phyloP scores from a whole-genome alignment of 2,329 filamentous ascomycete species.

The Pseudodiploospora longispora region DNA sequence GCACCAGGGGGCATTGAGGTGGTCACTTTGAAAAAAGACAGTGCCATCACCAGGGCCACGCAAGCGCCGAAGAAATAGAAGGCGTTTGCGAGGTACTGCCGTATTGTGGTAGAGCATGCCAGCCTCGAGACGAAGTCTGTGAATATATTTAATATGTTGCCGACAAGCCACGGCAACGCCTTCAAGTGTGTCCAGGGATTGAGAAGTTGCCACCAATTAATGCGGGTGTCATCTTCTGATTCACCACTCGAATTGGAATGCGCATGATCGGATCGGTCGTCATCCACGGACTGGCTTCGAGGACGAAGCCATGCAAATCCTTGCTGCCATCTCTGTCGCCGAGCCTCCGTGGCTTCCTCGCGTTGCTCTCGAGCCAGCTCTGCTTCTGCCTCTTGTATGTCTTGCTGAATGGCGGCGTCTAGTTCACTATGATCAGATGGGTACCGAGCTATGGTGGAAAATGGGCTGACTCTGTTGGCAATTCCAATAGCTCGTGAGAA shows the following conservation, averaged over 20 bases:
- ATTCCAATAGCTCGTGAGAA: too few relatives aligned
- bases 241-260: slow-evolving; percentile 11
- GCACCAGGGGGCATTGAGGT: too few relatives aligned
- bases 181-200: slow-evolving; percentile 25
- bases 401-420: slow-evolving; percentile 15
- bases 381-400: slow-evolving; percentile 12
- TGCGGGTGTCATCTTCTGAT: slow-evolving; percentile 6
- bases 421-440: slow-evolving; percentile 13
- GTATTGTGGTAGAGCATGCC: too few relatives aligned
- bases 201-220: slow-evolving; percentile 18
- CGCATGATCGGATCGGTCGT: background rate
- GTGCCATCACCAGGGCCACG: too few relatives aligned
- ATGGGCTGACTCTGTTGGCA: too few relatives aligned
- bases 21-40: too few relatives aligned
- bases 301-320: slow-evolving; percentile 12
- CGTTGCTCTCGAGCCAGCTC: slow-evolving; percentile 5
- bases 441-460: background rate
- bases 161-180: slow-evolving; percentile 16
- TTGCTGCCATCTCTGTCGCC: slow-evolving; percentile 10
- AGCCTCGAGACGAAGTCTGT: too few relatives aligned
- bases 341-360: slow-evolving; percentile 3
- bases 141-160: slow-evolving; percentile 11
- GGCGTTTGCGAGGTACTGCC: too few relatives aligned
- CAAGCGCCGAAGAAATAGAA: too few relatives aligned
- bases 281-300: background rate